Percentiles rank a stretch among this genome's conserved stretches.
Conservation (phyloP, 768 basidiomycete species). For the Calocybe cyanea region DNA sequence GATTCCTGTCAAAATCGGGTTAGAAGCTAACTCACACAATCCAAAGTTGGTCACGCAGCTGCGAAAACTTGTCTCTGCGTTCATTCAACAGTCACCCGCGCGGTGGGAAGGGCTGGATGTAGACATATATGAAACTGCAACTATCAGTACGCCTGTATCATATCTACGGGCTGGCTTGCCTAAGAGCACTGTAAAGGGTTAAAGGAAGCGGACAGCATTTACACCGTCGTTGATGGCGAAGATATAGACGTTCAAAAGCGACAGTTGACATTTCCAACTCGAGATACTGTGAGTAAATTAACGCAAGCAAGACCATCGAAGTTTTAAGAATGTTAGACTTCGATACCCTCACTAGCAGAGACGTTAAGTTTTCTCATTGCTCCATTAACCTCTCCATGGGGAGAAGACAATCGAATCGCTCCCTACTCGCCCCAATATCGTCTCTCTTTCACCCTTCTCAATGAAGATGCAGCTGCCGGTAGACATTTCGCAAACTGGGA, state of each 20-base stretch:
- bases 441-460: constrained; percentile 88
- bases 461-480: constrained; percentile 79
- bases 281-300: constrained; percentile 6
- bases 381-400: constrained; percentile 39
- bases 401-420: constrained; percentile 43
- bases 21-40: constrained; percentile 19
- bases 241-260: constrained; percentile 22
- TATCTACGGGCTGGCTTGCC: neutral
- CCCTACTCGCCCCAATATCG: constrained; percentile 83
- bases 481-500: constrained; percentile 68
- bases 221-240: constrained; percentile 19
- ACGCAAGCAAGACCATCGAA: constrained; percentile 14
- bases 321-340: neutral
- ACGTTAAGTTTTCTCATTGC: constrained; percentile 34
- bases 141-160: constrained; percentile 30
- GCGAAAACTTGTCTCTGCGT: constrained; percentile 21
- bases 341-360: constrained; percentile 23
- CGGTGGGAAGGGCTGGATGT: constrained; percentile 45
- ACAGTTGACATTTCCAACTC: constrained; percentile 27
- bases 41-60: constrained; percentile 14
- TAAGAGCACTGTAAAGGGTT: constrained; percentile 4
- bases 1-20: constrained; percentile 46
- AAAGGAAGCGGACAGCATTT: constrained; percentile 13
- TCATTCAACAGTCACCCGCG: constrained; percentile 19
- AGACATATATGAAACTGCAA: constrained; percentile 20